A percentile compares a stretch with the other conserved stretches of the same genome.
phyloP scores from a whole-genome alignment of 148 eudicot genomes.

The Cornus florida region DNA sequence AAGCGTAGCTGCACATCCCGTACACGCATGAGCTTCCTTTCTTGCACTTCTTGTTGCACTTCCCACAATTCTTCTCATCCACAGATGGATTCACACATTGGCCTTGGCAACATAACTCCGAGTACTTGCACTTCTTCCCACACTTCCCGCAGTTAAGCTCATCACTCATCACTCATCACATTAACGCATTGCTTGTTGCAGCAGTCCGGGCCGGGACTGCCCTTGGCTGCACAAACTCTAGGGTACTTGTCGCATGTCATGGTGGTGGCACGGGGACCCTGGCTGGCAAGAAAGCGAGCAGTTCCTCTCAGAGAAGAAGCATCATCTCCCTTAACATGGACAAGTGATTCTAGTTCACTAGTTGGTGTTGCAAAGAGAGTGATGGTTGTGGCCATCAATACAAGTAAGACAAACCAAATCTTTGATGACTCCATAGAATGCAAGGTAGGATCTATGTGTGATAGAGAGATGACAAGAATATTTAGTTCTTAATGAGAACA shows the following conservation, averaged over 20 bases:
- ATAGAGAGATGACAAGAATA: neutral
- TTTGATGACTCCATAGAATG: neutral
- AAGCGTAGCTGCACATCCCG: slow-evolving; percentile 18
- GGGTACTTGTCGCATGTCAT: slow-evolving; percentile 24
- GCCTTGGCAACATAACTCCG: slow-evolving; percentile 7
- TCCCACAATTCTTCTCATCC: neutral
- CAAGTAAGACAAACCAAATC: neutral
- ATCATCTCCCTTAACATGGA: neutral
- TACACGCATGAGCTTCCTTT: slow-evolving; percentile 8
- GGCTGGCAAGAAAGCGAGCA: neutral
- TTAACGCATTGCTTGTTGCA: slow-evolving; percentile 6
- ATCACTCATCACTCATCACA: slow-evolving; percentile 7
- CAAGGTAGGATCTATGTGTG: neutral
- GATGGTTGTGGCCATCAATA: neutral
- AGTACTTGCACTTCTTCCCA: slow-evolving; percentile 7
- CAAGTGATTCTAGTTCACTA: neutral
- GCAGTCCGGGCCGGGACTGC: slow-evolving; percentile 5
- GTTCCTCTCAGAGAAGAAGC: neutral
- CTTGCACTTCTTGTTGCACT: slow-evolving; percentile 8
- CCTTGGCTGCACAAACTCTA: slow-evolving; percentile 13
- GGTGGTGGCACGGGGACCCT: neutral
- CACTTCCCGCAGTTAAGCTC: slow-evolving; percentile 4
- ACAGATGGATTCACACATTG: slow-evolving; percentile 12
- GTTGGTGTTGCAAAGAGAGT: neutral
- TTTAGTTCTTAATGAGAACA: neutral